phyloP scores from a whole-genome alignment of 2,329 filamentous ascomycete species.

The Cadophora sp. region DNA sequence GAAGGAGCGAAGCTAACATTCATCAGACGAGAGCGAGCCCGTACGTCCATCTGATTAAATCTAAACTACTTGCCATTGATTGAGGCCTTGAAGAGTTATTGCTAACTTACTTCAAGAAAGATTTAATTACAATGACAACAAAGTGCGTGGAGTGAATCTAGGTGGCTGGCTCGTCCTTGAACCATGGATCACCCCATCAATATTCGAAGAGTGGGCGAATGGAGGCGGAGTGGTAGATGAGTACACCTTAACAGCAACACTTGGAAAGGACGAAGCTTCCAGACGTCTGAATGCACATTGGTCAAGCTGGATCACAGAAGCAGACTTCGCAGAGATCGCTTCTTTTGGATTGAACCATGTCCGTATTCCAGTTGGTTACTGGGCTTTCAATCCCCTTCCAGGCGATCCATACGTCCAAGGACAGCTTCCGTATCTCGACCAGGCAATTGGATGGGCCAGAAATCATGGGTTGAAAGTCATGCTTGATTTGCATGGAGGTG shows the following conservation, averaged over 20 bases:
- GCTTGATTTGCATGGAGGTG: slow-evolving; percentile 72
- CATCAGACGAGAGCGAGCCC: slow-evolving; percentile 13
- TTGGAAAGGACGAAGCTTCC: slow-evolving; percentile 54
- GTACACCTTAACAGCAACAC: slow-evolving; percentile 48
- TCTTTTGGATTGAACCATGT: slow-evolving; percentile 64
- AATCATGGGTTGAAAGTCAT: slow-evolving; percentile 66
- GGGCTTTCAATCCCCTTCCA: slow-evolving; percentile 60
- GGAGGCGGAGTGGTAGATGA: slow-evolving; percentile 45
- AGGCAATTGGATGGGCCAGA: slow-evolving; percentile 65
- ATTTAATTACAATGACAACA: slow-evolving; percentile 60
- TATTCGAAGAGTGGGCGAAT: slow-evolving; percentile 51
- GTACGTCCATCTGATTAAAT: not conserved
- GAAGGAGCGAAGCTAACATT: slow-evolving; percentile 17
- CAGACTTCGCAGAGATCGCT: slow-evolving; percentile 52
- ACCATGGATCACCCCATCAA: slow-evolving; percentile 63
- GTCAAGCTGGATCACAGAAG: slow-evolving; percentile 58
- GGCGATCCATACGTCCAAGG: slow-evolving; percentile 69
- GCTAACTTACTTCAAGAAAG: not conserved
- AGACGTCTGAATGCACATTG: slow-evolving; percentile 61
- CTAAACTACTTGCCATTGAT: too few relatives aligned
- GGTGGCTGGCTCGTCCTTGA: slow-evolving; percentile 55
- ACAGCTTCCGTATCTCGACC: slow-evolving; percentile 62
- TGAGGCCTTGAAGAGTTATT: not conserved
- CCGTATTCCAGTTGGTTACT: slow-evolving; percentile 71
- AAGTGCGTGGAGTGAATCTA: slow-evolving; percentile 69